Base-by-base conservation (phyloP, 164 flowering plant genomes). In the Aristolochia fimbriata region DNA sequence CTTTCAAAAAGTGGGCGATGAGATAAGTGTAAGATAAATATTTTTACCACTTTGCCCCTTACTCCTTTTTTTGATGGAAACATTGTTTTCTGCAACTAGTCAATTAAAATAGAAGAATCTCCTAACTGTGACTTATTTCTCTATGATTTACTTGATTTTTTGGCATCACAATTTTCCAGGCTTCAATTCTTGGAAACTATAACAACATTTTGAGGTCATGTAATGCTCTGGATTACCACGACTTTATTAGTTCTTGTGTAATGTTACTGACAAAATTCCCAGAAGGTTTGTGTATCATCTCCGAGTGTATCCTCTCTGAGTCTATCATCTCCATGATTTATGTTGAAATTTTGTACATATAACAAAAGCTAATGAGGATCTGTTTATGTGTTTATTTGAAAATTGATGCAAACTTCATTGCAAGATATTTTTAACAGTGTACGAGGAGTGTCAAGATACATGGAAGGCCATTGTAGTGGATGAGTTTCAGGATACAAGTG, bases 401-500 rank as follows among this genome's bases (percentile, higher is more conserved):
- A 25, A n/a, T 12, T 27, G 15, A 8, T 47, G 48, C 4, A 2
- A 15, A 24, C 30, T 59, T 24, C 4, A 37, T 7, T 31, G 3
- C 3, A 2, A 1, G 11, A 46, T 37, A 10, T 54, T 46, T 45
- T 11, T 20, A 30, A 8, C 68, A 92, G 98, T 87, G 10, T 70
- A 76, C 31, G 67, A 74, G 74, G 93, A 88, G 60, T 82, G 86
- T 49, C 86, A 74, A 61, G 81, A 77, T 21, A 61, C 70, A 54
- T 92, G 95, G 96, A 85, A 80, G 72, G 91, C 96, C 57, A 79
- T 92, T 17, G 81, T 92, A 25, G 75, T 92, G 31, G 96, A 88
- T 77, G 98, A 92, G 71, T 92, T 92, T 70, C 98, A 92, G 76
- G 98, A 92, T 76, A 92, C 98, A 59, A 92, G 98, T 78, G 62